Conservation (phyloP, 148 eudicot species). For the Gaultheria prostrata region DNA sequence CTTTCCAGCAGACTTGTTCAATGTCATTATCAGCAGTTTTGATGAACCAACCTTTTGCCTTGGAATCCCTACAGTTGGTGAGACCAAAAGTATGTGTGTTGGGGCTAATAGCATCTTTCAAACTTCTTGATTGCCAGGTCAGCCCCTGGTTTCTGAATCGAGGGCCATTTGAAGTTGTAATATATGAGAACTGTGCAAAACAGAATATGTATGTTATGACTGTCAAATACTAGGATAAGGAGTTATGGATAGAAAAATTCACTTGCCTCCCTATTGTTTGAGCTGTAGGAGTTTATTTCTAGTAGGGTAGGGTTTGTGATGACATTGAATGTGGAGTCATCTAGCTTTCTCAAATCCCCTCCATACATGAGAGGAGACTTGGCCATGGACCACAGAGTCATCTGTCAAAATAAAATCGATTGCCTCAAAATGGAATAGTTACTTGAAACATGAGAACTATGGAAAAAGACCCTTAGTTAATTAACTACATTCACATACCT, state of each 20-base stretch:
- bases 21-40: conserved; percentile 41
- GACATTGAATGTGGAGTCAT: conserved; percentile 57
- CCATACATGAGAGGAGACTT: conserved; percentile 97
- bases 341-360: conserved; percentile 89
- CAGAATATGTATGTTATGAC: conserved; percentile 8
- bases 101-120: conserved; percentile 14
- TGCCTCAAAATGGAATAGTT: background rate
- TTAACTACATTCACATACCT: conserved; percentile 40
- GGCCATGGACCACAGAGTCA: conserved; percentile 94
- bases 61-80: conserved; percentile 49
- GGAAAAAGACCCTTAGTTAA: background rate
- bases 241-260: conserved; percentile 1
- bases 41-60: conserved; percentile 61
- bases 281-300: conserved; percentile 83
- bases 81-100: conserved; percentile 34
- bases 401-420: conserved; percentile 36
- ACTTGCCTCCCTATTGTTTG: conserved; percentile 78
- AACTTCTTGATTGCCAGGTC: conserved; percentile 20
- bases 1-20: conserved; percentile 82
- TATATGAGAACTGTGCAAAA: conserved; percentile 53
- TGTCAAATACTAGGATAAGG: background rate
- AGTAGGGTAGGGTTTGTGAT: conserved; percentile 71
- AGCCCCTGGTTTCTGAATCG: conserved; percentile 8
- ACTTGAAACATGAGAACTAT: conserved; percentile 10
- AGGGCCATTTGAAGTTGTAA: conserved; percentile 23